phyloP scores from a whole-genome alignment of 805 yeast species.

The Soucietia sequanensis region DNA sequence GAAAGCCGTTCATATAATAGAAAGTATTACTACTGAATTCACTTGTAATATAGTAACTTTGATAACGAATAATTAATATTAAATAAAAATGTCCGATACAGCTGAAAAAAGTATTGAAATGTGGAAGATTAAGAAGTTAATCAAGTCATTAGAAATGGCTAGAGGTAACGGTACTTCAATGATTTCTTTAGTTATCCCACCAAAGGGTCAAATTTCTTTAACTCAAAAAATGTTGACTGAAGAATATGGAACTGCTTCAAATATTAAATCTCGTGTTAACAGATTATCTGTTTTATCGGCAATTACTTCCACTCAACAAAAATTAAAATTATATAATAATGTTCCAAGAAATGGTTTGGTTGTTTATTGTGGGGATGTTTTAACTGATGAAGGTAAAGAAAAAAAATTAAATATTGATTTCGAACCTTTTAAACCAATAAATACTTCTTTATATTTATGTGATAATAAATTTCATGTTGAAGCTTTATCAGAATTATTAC shows the following conservation, averaged over 20 bases:
- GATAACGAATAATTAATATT: no score
- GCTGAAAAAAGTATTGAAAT: conserved; percentile 93
- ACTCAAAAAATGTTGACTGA: conserved; percentile 90
- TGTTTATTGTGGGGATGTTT: conserved; percentile 96
- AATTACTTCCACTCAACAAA: conserved; percentile 97
- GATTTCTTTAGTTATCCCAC: conserved; percentile 96
- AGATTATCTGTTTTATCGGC: conserved; percentile 94
- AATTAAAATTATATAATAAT: conserved; percentile 80
- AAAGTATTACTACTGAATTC: no score
- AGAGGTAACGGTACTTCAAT: conserved; percentile 99
- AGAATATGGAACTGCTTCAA: conserved; percentile 98
- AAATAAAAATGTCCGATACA: conserved; percentile 41
- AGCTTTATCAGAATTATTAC: conserved; percentile 89
- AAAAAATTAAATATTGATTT: conserved; percentile 95
- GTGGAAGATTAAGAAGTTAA: conserved; percentile 96
- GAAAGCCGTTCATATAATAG: no score
- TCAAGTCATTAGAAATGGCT: conserved; percentile 84
- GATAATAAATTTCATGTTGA: conserved; percentile 99
- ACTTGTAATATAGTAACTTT: no score
- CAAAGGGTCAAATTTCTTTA: conserved; percentile 88
- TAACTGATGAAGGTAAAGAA: conserved; percentile 96
- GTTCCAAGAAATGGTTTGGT: conserved; percentile 97
- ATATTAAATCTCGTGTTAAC: conserved; percentile 96
- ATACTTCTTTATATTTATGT: conserved; percentile 91
- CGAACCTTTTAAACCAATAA: conserved; percentile 98